Conservation (phyloP, 1,284 basidiomycete species). For the Malassezia globosa region DNA sequence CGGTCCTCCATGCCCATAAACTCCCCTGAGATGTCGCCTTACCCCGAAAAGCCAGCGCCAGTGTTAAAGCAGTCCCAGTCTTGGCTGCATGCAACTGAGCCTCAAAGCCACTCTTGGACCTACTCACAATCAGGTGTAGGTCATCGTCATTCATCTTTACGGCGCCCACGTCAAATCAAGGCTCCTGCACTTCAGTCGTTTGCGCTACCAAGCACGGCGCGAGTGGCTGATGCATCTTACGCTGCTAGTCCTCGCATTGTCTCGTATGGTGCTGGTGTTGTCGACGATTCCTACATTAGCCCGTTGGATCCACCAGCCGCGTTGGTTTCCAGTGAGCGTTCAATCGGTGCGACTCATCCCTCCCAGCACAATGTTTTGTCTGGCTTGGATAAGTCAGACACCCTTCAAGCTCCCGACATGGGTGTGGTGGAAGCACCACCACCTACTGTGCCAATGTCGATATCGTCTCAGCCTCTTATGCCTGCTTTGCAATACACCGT, state of each 20-base stretch:
- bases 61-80: too few species aligned
- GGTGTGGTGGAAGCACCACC: not conserved
- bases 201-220: not conserved
- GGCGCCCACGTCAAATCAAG: too few species aligned
- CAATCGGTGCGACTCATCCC: not conserved
- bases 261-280: not conserved
- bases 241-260: not conserved
- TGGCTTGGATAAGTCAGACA: not conserved
- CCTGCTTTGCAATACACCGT: not conserved
- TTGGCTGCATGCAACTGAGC: too few species aligned
- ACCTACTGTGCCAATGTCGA: not conserved
- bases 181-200: not conserved
- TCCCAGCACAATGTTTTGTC: not conserved
- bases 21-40: too few species aligned
- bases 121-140: too few species aligned
- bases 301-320: not conserved
- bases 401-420: not conserved
- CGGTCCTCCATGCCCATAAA: too few species aligned
- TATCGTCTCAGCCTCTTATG: not conserved
- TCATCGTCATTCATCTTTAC: too few species aligned
- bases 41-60: too few species aligned
- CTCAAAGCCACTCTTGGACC: too few species aligned
- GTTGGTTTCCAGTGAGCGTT: too few species aligned
- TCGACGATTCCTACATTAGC: not conserved
- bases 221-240: not conserved